These are phyloP conservation scores for Mucor velutinosus DNA, from an alignment of 371 early-diverging fungal species.

Conservation along the genomic window DNA sequence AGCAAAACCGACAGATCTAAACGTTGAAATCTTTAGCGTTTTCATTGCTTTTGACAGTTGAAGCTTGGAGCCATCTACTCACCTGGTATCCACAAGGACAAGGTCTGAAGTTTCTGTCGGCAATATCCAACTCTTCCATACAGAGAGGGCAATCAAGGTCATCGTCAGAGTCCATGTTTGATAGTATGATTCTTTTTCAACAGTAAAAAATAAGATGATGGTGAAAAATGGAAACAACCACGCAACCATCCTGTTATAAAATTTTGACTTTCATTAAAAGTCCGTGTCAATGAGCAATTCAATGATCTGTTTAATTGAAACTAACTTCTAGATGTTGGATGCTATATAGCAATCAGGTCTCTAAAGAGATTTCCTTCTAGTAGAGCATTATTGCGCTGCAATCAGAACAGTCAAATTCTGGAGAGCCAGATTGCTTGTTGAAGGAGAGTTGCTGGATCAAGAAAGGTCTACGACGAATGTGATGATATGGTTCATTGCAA, in stretches of 20 bases:
- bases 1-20: constrained; percentile 31
- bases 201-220: neutral
- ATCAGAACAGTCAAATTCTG: too few species aligned
- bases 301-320: too few species aligned
- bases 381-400: too few species aligned
- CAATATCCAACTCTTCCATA: constrained; percentile 96
- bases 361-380: too few species aligned
- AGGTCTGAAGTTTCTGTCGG: constrained; percentile 93
- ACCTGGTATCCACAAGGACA: constrained; percentile 99
- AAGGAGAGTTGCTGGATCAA: too few species aligned
- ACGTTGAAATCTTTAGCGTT: neutral
- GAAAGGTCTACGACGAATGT: too few species aligned
- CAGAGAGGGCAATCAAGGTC: constrained; percentile 96
- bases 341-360: too few species aligned
- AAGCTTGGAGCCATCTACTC: neutral
- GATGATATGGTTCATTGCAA: too few species aligned
- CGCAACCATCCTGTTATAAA: constrained; percentile 1
- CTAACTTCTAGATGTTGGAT: too few species aligned
- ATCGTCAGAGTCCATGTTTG: constrained; percentile 58
- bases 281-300: neutral
- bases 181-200: neutral
- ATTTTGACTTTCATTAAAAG: neutral
- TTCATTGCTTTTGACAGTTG: constrained; percentile 2
- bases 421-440: too few species aligned
- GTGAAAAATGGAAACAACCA: neutral